A percentile compares a stretch with the other conserved stretches of the same genome.
Conservation (phyloP, 2,329 filamentous ascomycete genomes). For the Lasiodiplodia gonubiensis region DNA sequence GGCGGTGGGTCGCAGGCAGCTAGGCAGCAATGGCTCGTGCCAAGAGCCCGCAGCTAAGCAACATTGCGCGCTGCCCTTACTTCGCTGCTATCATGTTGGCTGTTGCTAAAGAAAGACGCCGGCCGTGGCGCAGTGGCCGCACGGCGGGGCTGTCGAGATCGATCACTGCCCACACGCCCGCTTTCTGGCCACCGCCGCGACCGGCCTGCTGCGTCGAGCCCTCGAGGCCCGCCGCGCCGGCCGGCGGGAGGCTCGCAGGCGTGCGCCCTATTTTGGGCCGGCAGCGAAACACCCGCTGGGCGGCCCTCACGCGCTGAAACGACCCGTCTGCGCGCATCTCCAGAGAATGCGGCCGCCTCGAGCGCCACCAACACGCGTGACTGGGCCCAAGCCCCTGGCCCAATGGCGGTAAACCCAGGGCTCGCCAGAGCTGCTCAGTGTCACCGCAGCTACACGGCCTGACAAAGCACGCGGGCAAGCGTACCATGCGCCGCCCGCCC, state of each 20-base stretch:
- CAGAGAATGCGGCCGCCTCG: constrained; percentile 18
- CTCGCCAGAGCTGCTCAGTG: constrained; percentile 26
- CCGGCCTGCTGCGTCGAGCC: background rate
- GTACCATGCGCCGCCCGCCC: constrained; percentile 14
- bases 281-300: constrained; percentile 27
- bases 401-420: constrained; percentile 29
- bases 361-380: constrained; percentile 29
- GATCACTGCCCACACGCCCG: constrained; percentile 17
- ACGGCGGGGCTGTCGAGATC: constrained; percentile 17
- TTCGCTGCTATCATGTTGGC: constrained; percentile 15
- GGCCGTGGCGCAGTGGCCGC: constrained; percentile 25
- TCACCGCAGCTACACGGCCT: constrained; percentile 24
- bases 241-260: constrained; percentile 4
- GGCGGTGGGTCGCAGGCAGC: constrained; percentile 20
- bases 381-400: constrained; percentile 22
- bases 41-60: constrained; percentile 24
- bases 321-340: constrained; percentile 25
- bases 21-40: constrained; percentile 25
- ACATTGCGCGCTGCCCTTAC: constrained; percentile 16
- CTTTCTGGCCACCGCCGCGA: background rate
- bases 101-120: constrained; percentile 28
- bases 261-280: constrained; percentile 28
- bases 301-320: constrained; percentile 19
- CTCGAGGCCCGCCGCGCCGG: background rate
- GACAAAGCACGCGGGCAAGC: constrained; percentile 23